phyloP scores from a whole-genome alignment of 1,284 basidiomycete genomes.

The Microbotryum scabiosae region DNA sequence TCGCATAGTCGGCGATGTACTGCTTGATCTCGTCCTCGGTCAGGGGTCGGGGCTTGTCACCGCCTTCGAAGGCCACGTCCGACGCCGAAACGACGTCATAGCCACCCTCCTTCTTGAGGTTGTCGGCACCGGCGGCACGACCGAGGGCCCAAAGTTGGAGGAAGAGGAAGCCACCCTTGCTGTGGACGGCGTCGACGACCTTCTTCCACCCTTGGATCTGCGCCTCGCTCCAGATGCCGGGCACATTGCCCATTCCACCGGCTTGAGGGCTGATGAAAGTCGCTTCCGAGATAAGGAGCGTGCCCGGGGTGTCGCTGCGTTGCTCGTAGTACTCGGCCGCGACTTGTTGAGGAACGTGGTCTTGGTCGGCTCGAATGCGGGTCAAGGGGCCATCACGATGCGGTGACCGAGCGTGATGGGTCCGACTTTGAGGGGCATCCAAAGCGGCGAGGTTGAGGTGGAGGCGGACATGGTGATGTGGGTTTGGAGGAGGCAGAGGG shows the following conservation, averaged over 20 bases:
- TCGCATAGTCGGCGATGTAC: conserved; percentile 46
- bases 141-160: conserved; percentile 50
- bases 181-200: conserved; percentile 44
- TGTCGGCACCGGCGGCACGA: conserved; percentile 39
- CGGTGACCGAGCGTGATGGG: conserved; percentile 44
- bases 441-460: conserved; percentile 37
- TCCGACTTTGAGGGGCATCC: conserved; percentile 46
- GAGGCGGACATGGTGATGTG: neutral
- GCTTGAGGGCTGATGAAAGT: conserved; percentile 40
- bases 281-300: conserved; percentile 48
- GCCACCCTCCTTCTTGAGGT: conserved; percentile 32
- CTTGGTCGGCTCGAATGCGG: conserved; percentile 37
- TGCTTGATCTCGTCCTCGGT: conserved; percentile 35
- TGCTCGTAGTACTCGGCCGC: conserved; percentile 45
- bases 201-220: conserved; percentile 48
- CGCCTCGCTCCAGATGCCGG: conserved; percentile 46
- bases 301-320: conserved; percentile 44
- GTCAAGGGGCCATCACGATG: conserved; percentile 48
- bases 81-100: conserved; percentile 37
- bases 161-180: conserved; percentile 46
- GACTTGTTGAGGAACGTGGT: conserved; percentile 35
- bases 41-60: conserved; percentile 28
- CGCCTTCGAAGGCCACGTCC: conserved; percentile 42
- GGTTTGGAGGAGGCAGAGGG: neutral
- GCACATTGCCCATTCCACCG: conserved; percentile 40